Evolutionary conservation across 139 green algal species (phyloP).

Genomic region (Chlorella sp.): DNA sequence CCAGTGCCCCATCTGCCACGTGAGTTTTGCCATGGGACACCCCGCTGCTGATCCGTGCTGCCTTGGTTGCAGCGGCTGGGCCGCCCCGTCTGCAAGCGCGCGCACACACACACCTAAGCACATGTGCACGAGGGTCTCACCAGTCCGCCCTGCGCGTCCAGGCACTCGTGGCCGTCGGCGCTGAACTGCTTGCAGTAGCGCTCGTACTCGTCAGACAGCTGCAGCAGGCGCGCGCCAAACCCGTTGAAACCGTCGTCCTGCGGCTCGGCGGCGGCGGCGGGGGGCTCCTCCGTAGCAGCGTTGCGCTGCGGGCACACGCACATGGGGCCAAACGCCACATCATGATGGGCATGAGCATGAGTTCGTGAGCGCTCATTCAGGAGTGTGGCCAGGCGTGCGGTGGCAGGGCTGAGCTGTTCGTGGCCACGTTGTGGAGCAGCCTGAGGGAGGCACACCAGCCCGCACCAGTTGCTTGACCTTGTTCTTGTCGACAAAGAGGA

Average conservation of each 20-base stretch:
- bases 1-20: too few species aligned
- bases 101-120: too few species aligned
- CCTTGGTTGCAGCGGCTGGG: too few species aligned
- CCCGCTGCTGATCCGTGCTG: too few species aligned
- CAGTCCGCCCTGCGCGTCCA: not conserved
- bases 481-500: not conserved
- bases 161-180: not conserved
- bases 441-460: too few species aligned
- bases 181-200: slow-evolving; percentile 2
- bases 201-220: slow-evolving; percentile 11
- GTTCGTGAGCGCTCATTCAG: not conserved
- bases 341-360: not conserved
- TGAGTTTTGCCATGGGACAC: too few species aligned
- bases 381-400: not conserved
- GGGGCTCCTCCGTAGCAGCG: not conserved
- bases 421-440: not conserved
- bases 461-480: slow-evolving; percentile 7
- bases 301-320: not conserved
- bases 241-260: slow-evolving; percentile 10
- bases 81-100: too few species aligned
- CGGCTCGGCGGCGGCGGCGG: not conserved
- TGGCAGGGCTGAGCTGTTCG: not conserved
- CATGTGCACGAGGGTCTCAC: not conserved
- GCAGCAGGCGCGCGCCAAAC: slow-evolving; percentile 1
- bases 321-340: not conserved